Evolutionary conservation across 208 protist species (phyloP), one percentile per base, ranked within the genome.

Genomic region (Trypanosoma brucei): DNA sequence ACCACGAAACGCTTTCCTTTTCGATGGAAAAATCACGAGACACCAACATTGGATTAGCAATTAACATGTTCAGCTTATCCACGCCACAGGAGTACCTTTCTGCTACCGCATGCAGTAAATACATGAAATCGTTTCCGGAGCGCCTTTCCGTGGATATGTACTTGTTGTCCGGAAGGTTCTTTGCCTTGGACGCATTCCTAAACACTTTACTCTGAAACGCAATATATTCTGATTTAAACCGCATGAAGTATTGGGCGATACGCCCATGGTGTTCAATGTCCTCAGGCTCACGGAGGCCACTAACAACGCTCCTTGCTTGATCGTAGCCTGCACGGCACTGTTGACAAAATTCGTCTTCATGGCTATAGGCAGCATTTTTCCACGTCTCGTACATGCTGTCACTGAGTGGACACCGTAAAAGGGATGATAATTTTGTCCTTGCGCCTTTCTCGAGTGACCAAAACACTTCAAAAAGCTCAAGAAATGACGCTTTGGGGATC

Each of bases 341-440:
- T 22, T 14, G 30, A 57, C 78, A 78, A 53, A 94, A 94, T 9
- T 62, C 71, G 0, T 65, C 69, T 42, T 94, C 88, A 46, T 67
- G 5, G 65, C 75, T 87, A 65, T 83, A 88, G 1, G 65, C 39
- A 0, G 83, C 79, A 2, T 35, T 55, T 53, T 76, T 46, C 81
- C 79, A 91, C 3, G 62, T 68, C 2, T 61, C 72, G 39, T 82
- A 83, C 52, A 79, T 54, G 13, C 70, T 66, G 58, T 80, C 85
- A 44, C 68, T 83, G 40, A 73, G 59, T 13, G 48, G 40, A 33
- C 36, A 51, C 8, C 46, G 5, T 1, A 11, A n/a, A 13, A 7
- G 46, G 13, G 58, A 58, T 0, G 14, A 30, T n/a, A 63, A 30
- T 3, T 46, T 53, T 46, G 61, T 51, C 33, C 50, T 66, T 35